Evolutionary conservation across 352 stramenopile species (phyloP), one percentile per base, ranked within the genome.

Genomic region (Sclerospora graminicola): DNA sequence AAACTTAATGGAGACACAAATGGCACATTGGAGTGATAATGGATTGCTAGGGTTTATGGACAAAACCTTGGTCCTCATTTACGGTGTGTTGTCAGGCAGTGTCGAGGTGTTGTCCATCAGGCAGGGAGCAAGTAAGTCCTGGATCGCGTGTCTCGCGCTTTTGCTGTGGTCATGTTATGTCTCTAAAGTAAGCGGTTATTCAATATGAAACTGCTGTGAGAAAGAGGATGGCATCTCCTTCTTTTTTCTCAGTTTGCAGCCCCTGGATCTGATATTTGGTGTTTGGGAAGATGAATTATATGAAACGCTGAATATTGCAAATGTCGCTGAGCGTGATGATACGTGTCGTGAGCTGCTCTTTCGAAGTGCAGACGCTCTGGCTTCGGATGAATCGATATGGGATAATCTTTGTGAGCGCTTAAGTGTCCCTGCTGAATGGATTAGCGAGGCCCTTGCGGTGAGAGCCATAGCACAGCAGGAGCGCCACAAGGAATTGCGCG

Each of bases 251-350:
- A 47, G 16, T 79, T 66, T 43, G 48, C 46, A 15, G 19, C 9
- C 37, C 24, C 47, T 14, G 41, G 24, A 4, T 45, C 49, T 4
- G 47, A 64, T 33, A 10, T 66, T 53, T 21, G 64, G 70, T 3
- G 31, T 84, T 28, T 88, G 79, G 71, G 49, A 86, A 32, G 57
- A 89, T 14, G 81, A 76, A 15, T 38, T n/a, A n/a, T 90, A 89
- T 47, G 80, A 92, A 21, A 58, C 79, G 10, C 62, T 90, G 10
- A 91, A 83, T 42, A 82, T 91, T 41, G 71, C 69, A 6, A 52
- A 81, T 24, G 49, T n/a, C 46, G 45, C 24, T 8, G 74, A 89
- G 54, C 80, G 82, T 14, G 65, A 68, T 11, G 41, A 53, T 28
- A 81, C 76, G 3, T 79, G 70, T 18, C 74, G 73, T 23, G 60